Base-by-base conservation (phyloP, 2,329 filamentous ascomycete genomes). In the Fusarium aywerte region DNA sequence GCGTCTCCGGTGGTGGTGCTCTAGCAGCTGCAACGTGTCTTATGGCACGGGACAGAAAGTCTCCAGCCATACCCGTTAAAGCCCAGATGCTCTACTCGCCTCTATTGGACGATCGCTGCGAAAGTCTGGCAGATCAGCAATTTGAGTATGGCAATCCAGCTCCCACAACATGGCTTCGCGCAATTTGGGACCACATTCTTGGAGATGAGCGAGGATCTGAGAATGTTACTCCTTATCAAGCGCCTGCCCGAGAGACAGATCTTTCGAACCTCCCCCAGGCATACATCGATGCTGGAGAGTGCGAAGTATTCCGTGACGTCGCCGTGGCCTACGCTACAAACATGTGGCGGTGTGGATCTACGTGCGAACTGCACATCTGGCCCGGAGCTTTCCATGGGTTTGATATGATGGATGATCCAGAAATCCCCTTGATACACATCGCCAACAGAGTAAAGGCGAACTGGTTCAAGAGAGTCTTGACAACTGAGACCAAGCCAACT, bases 81-180 rank as follows among this genome's bases (percentile, higher is more conserved):
- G 56, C 42, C 15, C 56, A 59, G 31, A 58, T 59, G 54, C 53
- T 59, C 0, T 58, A 58, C 16, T 59, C 33, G 0, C 56, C 56
- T 16, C 35, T 59, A 2, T 31, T 59, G 4, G 56, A 59, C 35
- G 56, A 59, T 3, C 18, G 56, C 18, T 58, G 53, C 6, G 35
- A 58, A 16, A 59, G 56, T 12, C 2, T 59, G 8, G 53, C 56
- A 12, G 53, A 58, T 10, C 29, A 35, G 8, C 56, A 59, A 6
- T 59, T 59, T 8, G 56, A 59, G 18, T 58, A 50, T 11, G 56
- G 56, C 0, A 58, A 58, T 10, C 53, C 53, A 12, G 40, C 54
- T 21, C 21, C 16, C 3, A 59, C 56, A 4, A 25, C 23, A 2
- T 59, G 56, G 56, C 40, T 49, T 35, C 56, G 56, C 8, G 33